These are phyloP conservation scores for Alisma plantagoaquatica DNA, from an alignment of 106 monocot genomes.

Conservation along the genomic window DNA sequence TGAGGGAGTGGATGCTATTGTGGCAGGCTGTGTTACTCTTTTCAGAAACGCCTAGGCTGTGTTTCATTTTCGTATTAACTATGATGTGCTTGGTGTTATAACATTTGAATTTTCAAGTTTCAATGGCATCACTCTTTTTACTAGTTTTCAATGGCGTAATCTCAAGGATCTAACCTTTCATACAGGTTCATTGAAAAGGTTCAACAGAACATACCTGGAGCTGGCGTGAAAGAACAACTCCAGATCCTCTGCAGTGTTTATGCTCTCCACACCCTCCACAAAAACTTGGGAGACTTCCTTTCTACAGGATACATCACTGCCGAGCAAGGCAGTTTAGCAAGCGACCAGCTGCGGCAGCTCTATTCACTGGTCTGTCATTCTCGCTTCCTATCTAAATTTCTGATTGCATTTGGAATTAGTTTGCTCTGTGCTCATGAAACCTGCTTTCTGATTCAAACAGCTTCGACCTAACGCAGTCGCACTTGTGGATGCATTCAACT, in stretches of 20 bases:
- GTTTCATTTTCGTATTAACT: no score
- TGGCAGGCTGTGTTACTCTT: no score
- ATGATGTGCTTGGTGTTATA: no score
- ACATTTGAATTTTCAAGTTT: no score
- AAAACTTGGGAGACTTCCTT: slow-evolving; percentile 78
- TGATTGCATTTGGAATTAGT: neutral
- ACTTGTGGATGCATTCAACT: slow-evolving; percentile 76
- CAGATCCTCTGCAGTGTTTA: slow-evolving; percentile 66
- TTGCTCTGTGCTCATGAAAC: no score
- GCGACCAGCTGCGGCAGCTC: slow-evolving; percentile 60
- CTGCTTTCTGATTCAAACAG: no score
- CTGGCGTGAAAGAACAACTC: slow-evolving; percentile 59
- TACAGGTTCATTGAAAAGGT: slow-evolving; percentile 67
- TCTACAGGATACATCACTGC: slow-evolving; percentile 57
- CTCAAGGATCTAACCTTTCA: no score
- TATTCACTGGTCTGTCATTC: slow-evolving; percentile 51
- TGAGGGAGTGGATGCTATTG: no score
- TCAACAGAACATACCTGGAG: slow-evolving; percentile 43
- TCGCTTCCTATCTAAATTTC: neutral
- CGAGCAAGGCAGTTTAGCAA: slow-evolving; percentile 64
- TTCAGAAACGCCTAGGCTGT: no score
- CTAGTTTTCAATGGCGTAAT: no score
- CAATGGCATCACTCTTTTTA: no score
- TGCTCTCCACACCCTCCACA: slow-evolving; percentile 66
- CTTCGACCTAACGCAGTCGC: slow-evolving; percentile 62